Evolutionary conservation across 257 asterid genomes (phyloP).

Genomic region (Linaria vulgaris): DNA sequence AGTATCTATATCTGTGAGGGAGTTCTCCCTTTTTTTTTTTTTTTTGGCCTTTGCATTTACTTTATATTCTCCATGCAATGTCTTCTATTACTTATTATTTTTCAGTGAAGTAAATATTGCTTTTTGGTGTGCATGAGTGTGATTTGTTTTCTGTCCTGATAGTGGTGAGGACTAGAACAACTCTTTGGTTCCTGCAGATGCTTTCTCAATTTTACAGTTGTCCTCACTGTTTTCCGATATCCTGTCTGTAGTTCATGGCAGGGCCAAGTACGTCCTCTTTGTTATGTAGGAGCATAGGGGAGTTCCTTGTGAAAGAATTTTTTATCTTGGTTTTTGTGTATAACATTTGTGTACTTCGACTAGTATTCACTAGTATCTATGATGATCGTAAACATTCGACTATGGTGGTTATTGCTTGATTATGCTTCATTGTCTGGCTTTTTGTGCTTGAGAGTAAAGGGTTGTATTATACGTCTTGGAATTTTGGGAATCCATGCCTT

Average conservation of each 20-base stretch:
- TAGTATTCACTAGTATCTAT: conserved; percentile 20
- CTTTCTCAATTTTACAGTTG: neutral
- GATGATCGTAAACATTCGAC: neutral
- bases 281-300: neutral
- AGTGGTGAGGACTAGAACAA: conserved; percentile 3
- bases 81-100: conserved; percentile 8
- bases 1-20: neutral
- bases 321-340: neutral
- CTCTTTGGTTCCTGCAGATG: conserved; percentile 9
- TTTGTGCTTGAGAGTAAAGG: conserved; percentile 15
- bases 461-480: conserved; percentile 10
- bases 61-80: conserved; percentile 4
- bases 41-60: conserved; percentile 2
- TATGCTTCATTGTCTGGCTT: conserved; percentile 20
- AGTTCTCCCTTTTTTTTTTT: conserved; percentile 11
- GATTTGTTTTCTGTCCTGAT: conserved; percentile 4
- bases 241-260: conserved; percentile 9
- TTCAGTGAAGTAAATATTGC: conserved; percentile 4
- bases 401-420: conserved; percentile 18
- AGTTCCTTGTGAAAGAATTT: conserved; percentile 20
- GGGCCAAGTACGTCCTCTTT: conserved; percentile 3
- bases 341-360: conserved; percentile 14
- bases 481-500: conserved; percentile 11
- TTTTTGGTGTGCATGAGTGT: conserved; percentile 7
- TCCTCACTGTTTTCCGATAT: conserved; percentile 9